Evolutionary conservation across 73 alveolate genomes (phyloP).

Genomic region (Tetrahymena thermophila): DNA sequence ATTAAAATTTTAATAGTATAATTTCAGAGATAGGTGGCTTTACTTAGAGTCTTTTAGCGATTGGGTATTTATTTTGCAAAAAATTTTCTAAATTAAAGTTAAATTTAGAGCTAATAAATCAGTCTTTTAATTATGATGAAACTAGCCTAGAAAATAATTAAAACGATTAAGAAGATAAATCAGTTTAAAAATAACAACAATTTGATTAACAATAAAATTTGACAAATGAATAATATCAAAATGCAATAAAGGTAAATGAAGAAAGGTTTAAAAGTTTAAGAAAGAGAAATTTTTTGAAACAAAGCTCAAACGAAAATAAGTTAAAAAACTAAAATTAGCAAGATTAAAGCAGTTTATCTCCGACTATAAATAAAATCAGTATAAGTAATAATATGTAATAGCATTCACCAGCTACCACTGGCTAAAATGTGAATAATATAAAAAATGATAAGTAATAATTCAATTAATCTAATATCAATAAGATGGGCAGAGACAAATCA

Average conservation of each 20-base stretch:
- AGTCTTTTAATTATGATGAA: neutral
- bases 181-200: neutral
- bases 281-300: neutral
- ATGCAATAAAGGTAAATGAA: neutral
- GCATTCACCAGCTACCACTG: neutral
- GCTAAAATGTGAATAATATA: too few species aligned
- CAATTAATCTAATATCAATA: too few species aligned
- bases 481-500: neutral
- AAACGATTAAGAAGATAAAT: neutral
- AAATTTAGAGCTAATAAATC: neutral
- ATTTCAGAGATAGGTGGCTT: neutral
- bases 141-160: neutral
- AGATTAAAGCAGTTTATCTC: neutral
- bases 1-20: neutral
- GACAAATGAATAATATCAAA: too few species aligned
- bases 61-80: neutral
- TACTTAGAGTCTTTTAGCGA: neutral
- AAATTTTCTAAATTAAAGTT: neutral
- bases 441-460: too few species aligned
- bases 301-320: neutral
- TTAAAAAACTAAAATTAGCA: too few species aligned
- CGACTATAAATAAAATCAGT: too few species aligned
- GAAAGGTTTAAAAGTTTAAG: neutral
- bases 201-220: neutral
- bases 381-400: too few species aligned